phyloP scores from a whole-genome alignment of 345 rosid species.

The Limnanthes douglasii region DNA sequence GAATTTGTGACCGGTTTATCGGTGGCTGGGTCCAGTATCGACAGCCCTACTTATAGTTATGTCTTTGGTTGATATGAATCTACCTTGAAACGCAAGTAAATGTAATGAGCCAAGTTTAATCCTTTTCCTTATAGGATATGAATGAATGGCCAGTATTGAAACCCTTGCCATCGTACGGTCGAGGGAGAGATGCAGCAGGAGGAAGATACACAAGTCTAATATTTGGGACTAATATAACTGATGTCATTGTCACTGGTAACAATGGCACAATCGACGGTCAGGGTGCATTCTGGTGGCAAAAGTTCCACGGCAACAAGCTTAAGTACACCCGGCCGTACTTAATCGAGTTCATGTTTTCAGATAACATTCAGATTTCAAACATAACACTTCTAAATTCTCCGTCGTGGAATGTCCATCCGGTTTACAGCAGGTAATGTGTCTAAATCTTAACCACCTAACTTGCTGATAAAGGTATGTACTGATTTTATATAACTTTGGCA shows the following conservation, averaged over 20 bases:
- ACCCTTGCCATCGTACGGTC: slow-evolving; percentile 80
- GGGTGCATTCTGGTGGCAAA: slow-evolving; percentile 90
- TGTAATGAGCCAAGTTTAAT: no score
- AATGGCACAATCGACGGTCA: slow-evolving; percentile 90
- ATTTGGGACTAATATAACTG: slow-evolving; percentile 82
- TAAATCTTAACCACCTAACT: neutral
- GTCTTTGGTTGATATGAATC: no score
- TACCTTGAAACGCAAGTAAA: no score
- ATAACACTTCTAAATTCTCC: slow-evolving; percentile 79
- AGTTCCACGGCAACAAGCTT: slow-evolving; percentile 57
- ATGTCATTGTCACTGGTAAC: slow-evolving; percentile 54
- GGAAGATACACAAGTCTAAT: slow-evolving; percentile 77
- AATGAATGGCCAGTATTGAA: slow-evolving; percentile 55
- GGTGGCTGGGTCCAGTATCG: no score
- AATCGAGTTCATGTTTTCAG: slow-evolving; percentile 64
- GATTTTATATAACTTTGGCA: slow-evolving; percentile 12
- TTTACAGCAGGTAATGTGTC: slow-evolving; percentile 55
- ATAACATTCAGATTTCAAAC: slow-evolving; percentile 59
- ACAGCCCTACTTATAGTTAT: no score
- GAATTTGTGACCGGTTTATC: no score
- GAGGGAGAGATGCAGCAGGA: slow-evolving; percentile 84
- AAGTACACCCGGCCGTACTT: slow-evolving; percentile 85
- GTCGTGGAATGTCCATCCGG: slow-evolving; percentile 88
- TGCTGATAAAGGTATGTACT: neutral
- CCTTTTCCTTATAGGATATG: slow-evolving; percentile 31